phyloP scores from a whole-genome alignment of 1,284 basidiomycete species.

The Fomitopsis betulina region DNA sequence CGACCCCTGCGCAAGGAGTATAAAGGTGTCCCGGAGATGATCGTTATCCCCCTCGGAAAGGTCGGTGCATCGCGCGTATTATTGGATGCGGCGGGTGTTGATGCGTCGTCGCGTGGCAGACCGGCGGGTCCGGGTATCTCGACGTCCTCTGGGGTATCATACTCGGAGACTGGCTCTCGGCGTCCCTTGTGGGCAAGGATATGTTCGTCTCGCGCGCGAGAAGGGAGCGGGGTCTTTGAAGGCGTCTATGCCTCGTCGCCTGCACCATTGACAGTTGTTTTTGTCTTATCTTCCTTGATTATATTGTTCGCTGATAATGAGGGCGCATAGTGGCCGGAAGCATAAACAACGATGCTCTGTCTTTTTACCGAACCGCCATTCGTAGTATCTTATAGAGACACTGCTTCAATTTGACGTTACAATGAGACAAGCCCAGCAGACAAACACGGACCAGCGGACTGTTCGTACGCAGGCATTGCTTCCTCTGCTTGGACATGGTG shows the following conservation, averaged over 20 bases:
- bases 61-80: constrained; percentile 28
- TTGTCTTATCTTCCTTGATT: no score
- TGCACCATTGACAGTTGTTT: no score
- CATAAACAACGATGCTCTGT: no score
- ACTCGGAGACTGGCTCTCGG: constrained; percentile 24
- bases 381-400: no score
- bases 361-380: no score
- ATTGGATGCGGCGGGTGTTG: background rate
- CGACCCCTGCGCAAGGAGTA: constrained; percentile 37
- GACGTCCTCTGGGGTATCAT: constrained; percentile 42
- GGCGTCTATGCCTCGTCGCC: background rate
- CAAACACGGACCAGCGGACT: no score
- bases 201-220: constrained; percentile 19
- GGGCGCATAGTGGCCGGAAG: no score
- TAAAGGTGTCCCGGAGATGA: constrained; percentile 46
- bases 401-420: no score
- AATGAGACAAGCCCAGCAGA: no score
- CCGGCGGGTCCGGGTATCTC: constrained; percentile 41
- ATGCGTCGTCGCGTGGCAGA: constrained; percentile 28
- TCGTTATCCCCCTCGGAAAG: constrained; percentile 56
- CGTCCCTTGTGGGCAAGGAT: constrained; percentile 22
- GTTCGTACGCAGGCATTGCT: no score
- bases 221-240: constrained; percentile 9
- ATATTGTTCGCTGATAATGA: no score
- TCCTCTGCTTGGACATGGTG: no score